Evolutionary conservation across 768 basidiomycete genomes (phyloP).

Genomic region (Tylopilus vinaceipallidus): DNA sequence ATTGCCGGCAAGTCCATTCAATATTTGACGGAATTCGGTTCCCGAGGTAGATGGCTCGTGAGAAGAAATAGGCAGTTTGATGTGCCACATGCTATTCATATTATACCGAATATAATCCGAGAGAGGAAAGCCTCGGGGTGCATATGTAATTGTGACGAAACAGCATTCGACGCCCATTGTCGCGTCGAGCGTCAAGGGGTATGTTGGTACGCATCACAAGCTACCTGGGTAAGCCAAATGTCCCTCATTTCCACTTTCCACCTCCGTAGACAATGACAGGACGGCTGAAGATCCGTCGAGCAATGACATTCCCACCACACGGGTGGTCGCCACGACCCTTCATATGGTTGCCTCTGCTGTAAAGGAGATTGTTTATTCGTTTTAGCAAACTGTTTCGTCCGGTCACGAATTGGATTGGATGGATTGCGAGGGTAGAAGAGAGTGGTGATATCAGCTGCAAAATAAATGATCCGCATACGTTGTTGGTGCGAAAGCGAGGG

Average conservation of each 20-base stretch:
- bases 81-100: neutral
- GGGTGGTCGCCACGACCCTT: slow-evolving; percentile 36
- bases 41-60: neutral
- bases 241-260: slow-evolving; percentile 42
- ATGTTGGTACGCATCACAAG: slow-evolving; percentile 45
- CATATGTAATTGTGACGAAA: slow-evolving; percentile 1
- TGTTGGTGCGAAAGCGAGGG: slow-evolving; percentile 56
- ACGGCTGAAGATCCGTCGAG: slow-evolving; percentile 21
- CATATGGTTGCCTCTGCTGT: slow-evolving; percentile 17
- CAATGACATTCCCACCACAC: slow-evolving; percentile 34
- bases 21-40: neutral
- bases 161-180: slow-evolving; percentile 2
- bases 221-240: slow-evolving; percentile 47
- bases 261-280: slow-evolving; percentile 29
- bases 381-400: slow-evolving; percentile 6
- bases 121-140: neutral
- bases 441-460: slow-evolving; percentile 46
- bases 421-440: slow-evolving; percentile 38
- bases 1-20: no score
- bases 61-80: neutral
- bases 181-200: slow-evolving; percentile 4
- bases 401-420: slow-evolving; percentile 11
- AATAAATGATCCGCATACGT: slow-evolving; percentile 49
- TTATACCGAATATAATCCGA: slow-evolving; percentile 13
- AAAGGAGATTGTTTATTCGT: slow-evolving; percentile 3